phyloP scores from a whole-genome alignment of 2,329 filamentous ascomycete species.

The Diplodia mutila region DNA sequence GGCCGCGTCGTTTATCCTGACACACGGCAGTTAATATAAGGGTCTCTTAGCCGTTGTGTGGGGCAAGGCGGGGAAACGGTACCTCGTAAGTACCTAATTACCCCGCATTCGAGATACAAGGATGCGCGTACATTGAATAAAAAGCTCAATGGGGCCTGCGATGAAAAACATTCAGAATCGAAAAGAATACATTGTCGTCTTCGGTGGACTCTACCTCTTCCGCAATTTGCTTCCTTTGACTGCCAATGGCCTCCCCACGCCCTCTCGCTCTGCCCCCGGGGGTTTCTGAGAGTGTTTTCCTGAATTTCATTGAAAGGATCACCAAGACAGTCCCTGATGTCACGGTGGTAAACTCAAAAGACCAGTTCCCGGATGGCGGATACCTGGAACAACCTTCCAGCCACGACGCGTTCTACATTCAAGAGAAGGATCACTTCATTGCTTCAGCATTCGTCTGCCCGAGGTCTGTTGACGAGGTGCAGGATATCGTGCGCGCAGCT shows the following conservation, averaged over 20 bases:
- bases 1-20: not conserved
- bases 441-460: slow-evolving; percentile 51
- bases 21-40: not conserved
- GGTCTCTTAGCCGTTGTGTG: not conserved
- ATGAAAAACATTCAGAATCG: not conserved
- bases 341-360: slow-evolving; percentile 23
- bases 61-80: slow-evolving; percentile 10
- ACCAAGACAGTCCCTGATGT: slow-evolving; percentile 23
- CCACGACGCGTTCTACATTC: slow-evolving; percentile 50
- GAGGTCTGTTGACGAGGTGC: slow-evolving; percentile 45
- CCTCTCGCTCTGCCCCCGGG: slow-evolving; percentile 21
- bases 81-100: not conserved
- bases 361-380: slow-evolving; percentile 30
- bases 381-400: slow-evolving; percentile 29
- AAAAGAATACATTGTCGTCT: not conserved
- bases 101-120: not conserved
- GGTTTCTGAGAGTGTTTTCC: not conserved
- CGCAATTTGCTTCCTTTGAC: not conserved
- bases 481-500: slow-evolving; percentile 38
- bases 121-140: not conserved
- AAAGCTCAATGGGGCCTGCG: not conserved
- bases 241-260: not conserved
- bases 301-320: slow-evolving; percentile 7
- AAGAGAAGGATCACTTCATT: slow-evolving; percentile 49
- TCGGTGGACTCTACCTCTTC: not conserved